Percentiles rank a stretch among this genome's conserved stretches.
Evolutionary conservation across 345 rosid species (phyloP).

Genomic region (Eucalyptus leucophloia): DNA sequence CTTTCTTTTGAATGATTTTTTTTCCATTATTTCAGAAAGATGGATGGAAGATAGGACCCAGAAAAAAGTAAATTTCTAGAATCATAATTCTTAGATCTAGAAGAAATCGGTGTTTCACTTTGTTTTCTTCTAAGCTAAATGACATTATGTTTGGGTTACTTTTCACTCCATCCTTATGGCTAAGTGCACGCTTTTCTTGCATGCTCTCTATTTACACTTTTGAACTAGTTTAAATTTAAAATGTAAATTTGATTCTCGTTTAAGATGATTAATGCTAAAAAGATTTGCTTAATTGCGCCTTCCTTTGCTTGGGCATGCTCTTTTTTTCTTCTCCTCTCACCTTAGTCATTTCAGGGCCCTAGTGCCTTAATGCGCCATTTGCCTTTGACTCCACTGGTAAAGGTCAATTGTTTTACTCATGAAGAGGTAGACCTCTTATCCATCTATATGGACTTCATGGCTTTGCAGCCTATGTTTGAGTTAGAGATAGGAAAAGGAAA

Average conservation of each 20-base stretch:
- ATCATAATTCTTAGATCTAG: neutral
- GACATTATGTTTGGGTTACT: neutral
- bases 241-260: neutral
- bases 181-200: neutral
- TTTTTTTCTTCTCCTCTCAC: neutral
- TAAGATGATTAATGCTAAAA: neutral
- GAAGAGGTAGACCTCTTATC: neutral
- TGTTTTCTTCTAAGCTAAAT: neutral
- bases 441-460: neutral
- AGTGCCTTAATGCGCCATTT: neutral
- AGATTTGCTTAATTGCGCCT: neutral
- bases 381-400: neutral
- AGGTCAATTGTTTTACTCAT: neutral
- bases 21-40: neutral
- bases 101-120: neutral
- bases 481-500: neutral
- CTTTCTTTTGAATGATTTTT: neutral
- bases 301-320: neutral
- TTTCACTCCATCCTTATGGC: neutral
- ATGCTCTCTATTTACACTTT: neutral
- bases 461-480: neutral
- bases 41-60: neutral
- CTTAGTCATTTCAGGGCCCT: neutral
- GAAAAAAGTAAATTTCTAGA: neutral
- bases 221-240: neutral